phyloP scores from a whole-genome alignment of 2,329 filamentous ascomycete species.

The Stemphylium vesicarium region DNA sequence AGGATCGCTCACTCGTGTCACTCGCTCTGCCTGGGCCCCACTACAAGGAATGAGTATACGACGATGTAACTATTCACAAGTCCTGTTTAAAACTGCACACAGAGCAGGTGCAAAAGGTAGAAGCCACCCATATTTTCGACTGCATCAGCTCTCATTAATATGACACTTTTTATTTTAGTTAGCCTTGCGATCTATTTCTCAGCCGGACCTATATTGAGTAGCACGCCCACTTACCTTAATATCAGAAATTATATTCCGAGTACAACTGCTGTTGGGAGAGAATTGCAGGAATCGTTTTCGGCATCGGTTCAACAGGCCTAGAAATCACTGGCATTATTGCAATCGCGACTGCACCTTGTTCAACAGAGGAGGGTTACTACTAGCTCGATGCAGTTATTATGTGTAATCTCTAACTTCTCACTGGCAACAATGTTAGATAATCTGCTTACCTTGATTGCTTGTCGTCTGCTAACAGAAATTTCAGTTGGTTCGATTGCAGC shows the following conservation, averaged over 20 bases:
- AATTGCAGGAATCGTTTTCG: background rate
- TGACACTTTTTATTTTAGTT: constrained; percentile 4
- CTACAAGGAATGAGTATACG: background rate
- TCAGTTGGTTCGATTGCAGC: constrained; percentile 1
- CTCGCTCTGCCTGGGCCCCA: constrained; percentile 1
- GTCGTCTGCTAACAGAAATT: constrained; percentile 1
- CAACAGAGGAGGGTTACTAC: background rate
- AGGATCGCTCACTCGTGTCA: background rate
- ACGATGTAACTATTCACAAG: background rate
- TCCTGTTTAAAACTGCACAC: background rate
- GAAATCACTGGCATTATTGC: background rate
- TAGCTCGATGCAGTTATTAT: constrained; percentile 13
- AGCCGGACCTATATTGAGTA: constrained; percentile 4
- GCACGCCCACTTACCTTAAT: constrained; percentile 5
- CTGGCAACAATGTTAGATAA: constrained; percentile 1
- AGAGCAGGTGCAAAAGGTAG: constrained; percentile 4
- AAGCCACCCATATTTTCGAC: constrained; percentile 13
- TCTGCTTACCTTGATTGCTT: background rate
- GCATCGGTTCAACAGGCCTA: background rate
- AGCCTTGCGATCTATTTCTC: constrained; percentile 9
- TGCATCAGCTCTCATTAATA: no score
- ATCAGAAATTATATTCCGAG: constrained; percentile 1
- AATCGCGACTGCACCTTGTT: constrained; percentile 8
- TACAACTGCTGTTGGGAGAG: constrained; percentile 7
- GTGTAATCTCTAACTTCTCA: constrained; percentile 14